A percentile compares a stretch with the other conserved stretches of the same genome.
Evolutionary conservation across 768 basidiomycete species (phyloP).

Genomic region (Saitozyma sp.): DNA sequence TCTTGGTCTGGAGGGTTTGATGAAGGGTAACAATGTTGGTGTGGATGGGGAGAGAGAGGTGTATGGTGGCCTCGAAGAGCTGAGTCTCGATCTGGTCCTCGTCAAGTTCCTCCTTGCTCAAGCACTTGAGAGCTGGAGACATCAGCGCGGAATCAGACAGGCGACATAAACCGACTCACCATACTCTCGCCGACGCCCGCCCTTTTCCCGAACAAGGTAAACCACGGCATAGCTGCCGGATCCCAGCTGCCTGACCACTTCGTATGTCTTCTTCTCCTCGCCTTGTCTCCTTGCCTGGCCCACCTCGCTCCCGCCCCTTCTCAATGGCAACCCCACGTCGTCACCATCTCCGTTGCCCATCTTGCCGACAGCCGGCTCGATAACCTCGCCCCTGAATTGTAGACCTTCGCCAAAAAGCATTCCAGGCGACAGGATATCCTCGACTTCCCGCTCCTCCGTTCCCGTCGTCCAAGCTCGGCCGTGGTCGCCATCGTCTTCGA

Average conservation of each 20-base stretch:
- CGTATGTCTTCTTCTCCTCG: constrained; percentile 57
- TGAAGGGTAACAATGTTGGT: constrained; percentile 93
- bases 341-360: constrained; percentile 15
- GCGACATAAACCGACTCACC: constrained; percentile 36
- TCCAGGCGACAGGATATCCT: constrained; percentile 41
- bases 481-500: constrained; percentile 18
- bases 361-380: constrained; percentile 44
- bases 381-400: constrained; percentile 46
- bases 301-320: constrained; percentile 41
- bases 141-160: neutral
- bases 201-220: constrained; percentile 67
- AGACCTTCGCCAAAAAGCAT: constrained; percentile 50
- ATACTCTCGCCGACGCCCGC: constrained; percentile 48
- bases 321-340: constrained; percentile 28
- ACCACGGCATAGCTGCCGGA: constrained; percentile 91
- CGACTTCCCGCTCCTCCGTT: constrained; percentile 22
- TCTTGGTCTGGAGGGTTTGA: constrained; percentile 83
- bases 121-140: constrained; percentile 85
- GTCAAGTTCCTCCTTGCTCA: constrained; percentile 90
- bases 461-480: constrained; percentile 19
- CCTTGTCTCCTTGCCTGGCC: constrained; percentile 17
- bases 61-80: constrained; percentile 91
- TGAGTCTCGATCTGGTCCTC: constrained; percentile 83
- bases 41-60: constrained; percentile 85
- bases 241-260: constrained; percentile 82